Base-by-base conservation (phyloP, 2,329 filamentous ascomycete species). In the Aspergillus persii region DNA sequence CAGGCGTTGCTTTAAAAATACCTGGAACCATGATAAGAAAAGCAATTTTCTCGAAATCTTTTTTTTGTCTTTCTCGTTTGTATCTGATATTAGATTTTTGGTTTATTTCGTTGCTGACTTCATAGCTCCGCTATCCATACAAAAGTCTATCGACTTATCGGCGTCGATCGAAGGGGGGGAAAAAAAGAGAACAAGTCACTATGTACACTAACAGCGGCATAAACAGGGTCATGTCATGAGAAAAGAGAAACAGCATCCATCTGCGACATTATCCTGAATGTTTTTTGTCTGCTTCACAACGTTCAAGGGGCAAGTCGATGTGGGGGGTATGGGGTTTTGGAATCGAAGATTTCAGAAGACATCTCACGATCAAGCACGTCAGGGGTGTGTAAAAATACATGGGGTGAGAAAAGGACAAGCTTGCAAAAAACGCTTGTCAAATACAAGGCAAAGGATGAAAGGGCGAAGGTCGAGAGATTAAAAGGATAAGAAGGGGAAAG, bases 191-290 rank as follows among this genome's bases (percentile, higher is more conserved):
- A 60, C 60, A 64, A 63, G 66, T 67, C 63, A 65, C 62, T 76
- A 76, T 76, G 70, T 76, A 76, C 74, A 76, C 63, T 71, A 71
- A 71, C 68, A 67, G 67, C 64, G 58, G 63, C 67, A 71, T 69
- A 2, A 65, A 63, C 61, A 65, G 62, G 63, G 56, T 57, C 57
- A 61, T 64, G 59, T 68, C 66, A 65, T 69, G 50, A 66, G 52
- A 58, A 64, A 62, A 53, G 50, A 39, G 47, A 57, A 58, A 59
- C 54, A 50, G 58, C 55, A 58, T 59, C 56, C 58, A 57, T 63
- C 61, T 57, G 59, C 65, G 58, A 64, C 65, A 61, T 66, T 60
- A 63, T 63, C 63, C 62, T 62, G 61, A 58, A 60, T 1, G 44
- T 54, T 53, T 55, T 61, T 62, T 52, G 59, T 60, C 61, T 55